Evolutionary conservation across 2,329 filamentous ascomycete genomes (phyloP).

Genomic region (Leptoxyphium fumago): DNA sequence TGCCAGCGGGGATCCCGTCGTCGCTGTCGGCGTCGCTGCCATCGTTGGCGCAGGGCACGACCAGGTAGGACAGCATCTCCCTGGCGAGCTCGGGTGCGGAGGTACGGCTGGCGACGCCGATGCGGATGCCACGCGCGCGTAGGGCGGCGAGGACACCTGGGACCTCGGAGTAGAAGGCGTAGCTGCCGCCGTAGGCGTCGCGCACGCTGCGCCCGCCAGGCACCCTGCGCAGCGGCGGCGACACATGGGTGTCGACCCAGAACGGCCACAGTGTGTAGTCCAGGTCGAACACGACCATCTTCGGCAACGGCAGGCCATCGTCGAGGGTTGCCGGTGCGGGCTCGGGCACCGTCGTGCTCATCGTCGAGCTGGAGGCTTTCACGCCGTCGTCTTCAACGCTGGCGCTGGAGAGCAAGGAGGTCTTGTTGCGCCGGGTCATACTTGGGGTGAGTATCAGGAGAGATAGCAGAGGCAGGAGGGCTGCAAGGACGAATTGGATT

Average conservation of each 20-base stretch:
- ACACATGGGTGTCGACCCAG: slow-evolving; percentile 90
- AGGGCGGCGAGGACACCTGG: slow-evolving; percentile 41
- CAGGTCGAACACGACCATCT: slow-evolving; percentile 81
- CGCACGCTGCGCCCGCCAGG: slow-evolving; percentile 33
- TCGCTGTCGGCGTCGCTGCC: slow-evolving; percentile 1
- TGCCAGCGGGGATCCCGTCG: slow-evolving; percentile 1
- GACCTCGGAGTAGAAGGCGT: slow-evolving; percentile 33
- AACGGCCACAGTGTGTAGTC: slow-evolving; percentile 99
- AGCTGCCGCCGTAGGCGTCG: slow-evolving; percentile 34
- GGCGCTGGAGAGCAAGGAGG: background rate
- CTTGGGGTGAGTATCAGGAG: background rate
- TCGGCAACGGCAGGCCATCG: slow-evolving; percentile 58
- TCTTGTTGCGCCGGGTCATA: background rate
- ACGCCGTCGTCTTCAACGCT: background rate
- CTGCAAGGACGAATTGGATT: too few relatives aligned
- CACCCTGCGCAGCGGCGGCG: slow-evolving; percentile 48
- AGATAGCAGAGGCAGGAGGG: too few relatives aligned
- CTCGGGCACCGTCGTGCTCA: slow-evolving; percentile 17
- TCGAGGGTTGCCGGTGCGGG: slow-evolving; percentile 41
- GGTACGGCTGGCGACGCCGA: slow-evolving; percentile 72
- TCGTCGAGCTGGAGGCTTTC: slow-evolving; percentile 4
- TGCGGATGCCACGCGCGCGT: slow-evolving; percentile 34
- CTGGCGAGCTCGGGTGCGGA: slow-evolving; percentile 63
- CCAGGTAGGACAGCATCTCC: slow-evolving; percentile 64
- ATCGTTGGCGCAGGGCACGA: slow-evolving; percentile 30